Evolutionary conservation across 768 basidiomycete genomes (phyloP).

Genomic region (Leccinum arenicola): DNA sequence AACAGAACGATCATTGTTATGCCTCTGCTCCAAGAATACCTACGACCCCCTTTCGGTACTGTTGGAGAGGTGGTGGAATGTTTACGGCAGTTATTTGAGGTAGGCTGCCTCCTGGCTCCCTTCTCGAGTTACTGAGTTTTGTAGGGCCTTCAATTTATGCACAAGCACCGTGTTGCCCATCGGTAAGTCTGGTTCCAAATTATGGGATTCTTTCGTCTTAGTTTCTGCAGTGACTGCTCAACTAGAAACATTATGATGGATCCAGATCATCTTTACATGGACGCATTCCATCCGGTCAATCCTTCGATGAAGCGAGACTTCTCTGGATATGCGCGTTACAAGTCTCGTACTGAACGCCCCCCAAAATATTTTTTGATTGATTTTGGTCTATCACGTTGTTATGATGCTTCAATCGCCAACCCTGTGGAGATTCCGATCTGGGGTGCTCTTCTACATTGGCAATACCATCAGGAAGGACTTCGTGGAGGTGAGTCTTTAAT

Average conservation of each 20-base stretch:
- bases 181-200: neutral
- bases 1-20: conserved; percentile 26
- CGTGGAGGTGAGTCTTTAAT: too few relatives aligned
- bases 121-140: neutral
- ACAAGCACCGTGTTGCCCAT: neutral
- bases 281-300: neutral
- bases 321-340: neutral
- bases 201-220: too few relatives aligned
- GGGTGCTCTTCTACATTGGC: neutral
- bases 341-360: neutral
- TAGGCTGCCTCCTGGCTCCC: neutral
- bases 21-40: conserved; percentile 34
- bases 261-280: neutral
- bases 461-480: neutral
- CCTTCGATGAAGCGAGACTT: neutral
- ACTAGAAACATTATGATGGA: neutral
- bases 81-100: neutral
- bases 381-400: neutral
- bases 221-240: neutral
- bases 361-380: neutral
- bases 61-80: neutral
- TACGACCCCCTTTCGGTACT: neutral
- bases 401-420: neutral
- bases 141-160: neutral
- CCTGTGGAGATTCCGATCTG: neutral